These are phyloP conservation scores for Candida orba DNA, from an alignment of 805 yeast species.

Conservation along the genomic window DNA sequence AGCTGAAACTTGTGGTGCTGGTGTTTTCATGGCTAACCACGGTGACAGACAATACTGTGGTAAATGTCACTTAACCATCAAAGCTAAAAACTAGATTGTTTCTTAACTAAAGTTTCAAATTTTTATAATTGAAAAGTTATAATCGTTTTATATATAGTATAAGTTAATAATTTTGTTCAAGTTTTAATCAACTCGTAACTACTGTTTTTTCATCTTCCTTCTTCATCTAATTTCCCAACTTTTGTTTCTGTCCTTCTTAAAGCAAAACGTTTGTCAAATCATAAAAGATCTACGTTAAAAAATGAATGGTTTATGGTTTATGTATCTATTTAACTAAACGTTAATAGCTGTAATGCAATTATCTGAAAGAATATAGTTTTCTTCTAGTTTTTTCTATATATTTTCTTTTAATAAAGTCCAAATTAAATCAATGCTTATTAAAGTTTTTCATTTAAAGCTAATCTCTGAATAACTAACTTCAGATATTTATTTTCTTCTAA, in stretches of 20 bases:
- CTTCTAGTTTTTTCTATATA: neutral
- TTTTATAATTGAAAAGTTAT: neutral
- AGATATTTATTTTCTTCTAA: constrained; percentile 31
- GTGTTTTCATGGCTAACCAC: constrained; percentile 99
- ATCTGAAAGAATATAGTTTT: too few relatives aligned
- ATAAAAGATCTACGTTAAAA: too few relatives aligned
- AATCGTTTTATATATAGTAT: neutral
- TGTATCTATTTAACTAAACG: too few relatives aligned
- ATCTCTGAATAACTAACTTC: constrained; percentile 21
- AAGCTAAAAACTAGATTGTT: constrained; percentile 31
- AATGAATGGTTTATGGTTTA: too few relatives aligned
- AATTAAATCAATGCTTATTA: neutral
- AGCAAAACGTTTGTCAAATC: too few relatives aligned
- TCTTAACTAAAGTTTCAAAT: constrained; percentile 2
- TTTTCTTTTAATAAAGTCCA: too few relatives aligned
- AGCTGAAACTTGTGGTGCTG: constrained; percentile 90
- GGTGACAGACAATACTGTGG: constrained; percentile 99
- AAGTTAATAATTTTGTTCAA: neutral
- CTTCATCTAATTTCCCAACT: too few relatives aligned
- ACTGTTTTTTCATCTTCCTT: neutral
- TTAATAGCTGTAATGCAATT: too few relatives aligned
- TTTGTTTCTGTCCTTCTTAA: too few relatives aligned
- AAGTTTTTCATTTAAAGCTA: constrained; percentile 13
- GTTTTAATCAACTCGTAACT: neutral
- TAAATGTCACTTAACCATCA: constrained; percentile 95